Base-by-base conservation (phyloP, 495 filamentous ascomycete genomes). In the Hyaloscypha hepaticicola region DNA sequence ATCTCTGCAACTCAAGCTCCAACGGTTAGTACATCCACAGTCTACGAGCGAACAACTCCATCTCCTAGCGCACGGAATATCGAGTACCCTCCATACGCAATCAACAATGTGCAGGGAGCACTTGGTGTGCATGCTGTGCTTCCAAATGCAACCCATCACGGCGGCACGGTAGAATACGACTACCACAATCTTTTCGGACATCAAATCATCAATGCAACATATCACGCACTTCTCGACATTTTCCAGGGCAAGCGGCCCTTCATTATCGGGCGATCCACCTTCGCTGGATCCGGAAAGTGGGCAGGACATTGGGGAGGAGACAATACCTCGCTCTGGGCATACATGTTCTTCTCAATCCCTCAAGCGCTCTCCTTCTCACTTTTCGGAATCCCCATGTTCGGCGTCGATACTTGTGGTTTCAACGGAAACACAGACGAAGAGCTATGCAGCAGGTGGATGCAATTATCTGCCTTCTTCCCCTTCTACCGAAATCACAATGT, bases 241-340 rank as follows among this genome's bases (percentile, higher is more conserved):
- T 84, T 84, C 67, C 82, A 86, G 0, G 78, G 71, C 14, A 89
- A 90, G 70, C 86, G 92, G 0, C 92, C 92, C 0, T 94, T 96
- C 76, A 90, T 96, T 72, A 93, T 96, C 66, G 89, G 89, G 1
- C 87, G 92, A 49, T 90, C 88, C 56, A 95, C 92, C 4, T 93
- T 93, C 70, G 84, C 89, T 16, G 92, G 92, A 5, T 83, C 83
- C 5, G 92, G 92, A n/a, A 86, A 85, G 73, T 90, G 82, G 82
- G 90, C 90, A 3, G 92, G 90, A 21, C 92, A 96, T 72, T 96
- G 92, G 92, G 91, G 91, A 38, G 91, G 92, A 11, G 92, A 96
- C 72, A 96, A 96, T 70, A 77, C 77, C 45, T 87, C 86, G 5
- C 77, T 81, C 16, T 95, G 87, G 84, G 76, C 78, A 3, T 86